These are phyloP conservation scores for Malbranchea cinnamomea DNA, from an alignment of 2,329 filamentous ascomycete species.

Conservation along the genomic window DNA sequence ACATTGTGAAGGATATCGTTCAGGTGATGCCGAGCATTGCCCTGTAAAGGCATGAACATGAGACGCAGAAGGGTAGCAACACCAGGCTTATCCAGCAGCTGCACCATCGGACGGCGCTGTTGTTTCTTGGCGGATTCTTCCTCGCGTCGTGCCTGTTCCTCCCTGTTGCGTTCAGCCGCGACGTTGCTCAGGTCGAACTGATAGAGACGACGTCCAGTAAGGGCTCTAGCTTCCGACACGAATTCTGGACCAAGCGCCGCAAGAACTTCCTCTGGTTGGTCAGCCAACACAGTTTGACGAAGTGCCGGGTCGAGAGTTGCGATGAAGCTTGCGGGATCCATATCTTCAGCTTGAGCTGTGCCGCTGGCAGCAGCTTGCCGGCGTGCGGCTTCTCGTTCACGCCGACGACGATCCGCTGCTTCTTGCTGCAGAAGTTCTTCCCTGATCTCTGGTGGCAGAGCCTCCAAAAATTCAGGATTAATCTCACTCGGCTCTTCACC, in stretches of 20 bases:
- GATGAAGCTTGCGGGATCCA: constrained; percentile 86
- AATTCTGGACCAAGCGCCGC: constrained; percentile 73
- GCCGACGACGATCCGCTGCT: constrained; percentile 70
- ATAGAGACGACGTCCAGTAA: constrained; percentile 43
- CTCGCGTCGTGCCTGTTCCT: constrained; percentile 16
- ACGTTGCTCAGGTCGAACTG: constrained; percentile 35
- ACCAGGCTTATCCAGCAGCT: constrained; percentile 93
- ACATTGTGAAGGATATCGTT: constrained; percentile 82
- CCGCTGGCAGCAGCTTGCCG: constrained; percentile 44
- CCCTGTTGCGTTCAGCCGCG: constrained; percentile 14
- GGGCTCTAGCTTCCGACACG: constrained; percentile 67
- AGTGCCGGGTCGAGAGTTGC: constrained; percentile 75
- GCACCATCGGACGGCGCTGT: constrained; percentile 68
- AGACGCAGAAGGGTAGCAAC: constrained; percentile 92
- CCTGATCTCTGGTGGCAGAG: constrained; percentile 77
- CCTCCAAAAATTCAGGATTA: constrained; percentile 85
- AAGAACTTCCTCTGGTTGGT: constrained; percentile 79
- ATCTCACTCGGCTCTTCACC: constrained; percentile 53
- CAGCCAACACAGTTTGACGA: constrained; percentile 73
- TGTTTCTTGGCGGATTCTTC: constrained; percentile 44
- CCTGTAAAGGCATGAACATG: constrained; percentile 92
- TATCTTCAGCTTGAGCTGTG: constrained; percentile 53
- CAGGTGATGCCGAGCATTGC: constrained; percentile 67
- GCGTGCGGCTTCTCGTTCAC: constrained; percentile 68
- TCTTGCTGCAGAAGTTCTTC: constrained; percentile 85